Evolutionary conservation across 352 stramenopile species (phyloP), one percentile per base, ranked within the genome.

Genomic region (Blastocystis sp.): DNA sequence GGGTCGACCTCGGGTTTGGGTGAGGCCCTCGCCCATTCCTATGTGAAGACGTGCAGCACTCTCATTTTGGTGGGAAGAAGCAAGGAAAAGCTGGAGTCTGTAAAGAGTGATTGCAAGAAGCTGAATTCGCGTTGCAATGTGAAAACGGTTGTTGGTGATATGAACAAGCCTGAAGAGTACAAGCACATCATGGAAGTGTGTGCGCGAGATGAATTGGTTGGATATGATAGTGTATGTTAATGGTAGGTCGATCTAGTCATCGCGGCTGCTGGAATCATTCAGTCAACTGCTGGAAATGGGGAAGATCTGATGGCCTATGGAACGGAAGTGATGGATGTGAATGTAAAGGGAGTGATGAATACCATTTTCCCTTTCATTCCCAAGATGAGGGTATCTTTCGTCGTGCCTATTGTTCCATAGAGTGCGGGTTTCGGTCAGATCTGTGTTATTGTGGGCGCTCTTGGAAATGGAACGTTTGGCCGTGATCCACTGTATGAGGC

Each of bases 321-420:
- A 24, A 67, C 4, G 11, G 65, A 77, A 34, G 27, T 14, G 14
- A 42, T 77, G n/a, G 65, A 56, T 77, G 49, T 63, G 44, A 77
- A 77, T 67, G 42, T 77, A n/a, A 63, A 77, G 44, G 65, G 65
- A 16, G 65, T 77, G 24, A 38, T 77, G 44, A 77, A 77, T 42
- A 77, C 65, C 6, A 77, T 77, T 34, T 24, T 77, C 21, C 65
- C 65, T 16, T 56, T 63, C 49, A 9, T 77, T n/a, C 44, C 44
- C 11, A 71, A 67, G 21, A 77, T 77, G 65, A 77, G 21, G 36
- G 57, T 69, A 27, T 40, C 18, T 69, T 18, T 27, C 21, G 21
- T 21, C 46, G 21, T 11, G 11, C 21, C 11, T 21, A 21, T 21
- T 54, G 11, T 21, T 11, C 9, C 21, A 54, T 54, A 78, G n/a